Evolutionary conservation across 176 grass and related monocot genomes (phyloP).

Genomic region (Musa itinerans): DNA sequence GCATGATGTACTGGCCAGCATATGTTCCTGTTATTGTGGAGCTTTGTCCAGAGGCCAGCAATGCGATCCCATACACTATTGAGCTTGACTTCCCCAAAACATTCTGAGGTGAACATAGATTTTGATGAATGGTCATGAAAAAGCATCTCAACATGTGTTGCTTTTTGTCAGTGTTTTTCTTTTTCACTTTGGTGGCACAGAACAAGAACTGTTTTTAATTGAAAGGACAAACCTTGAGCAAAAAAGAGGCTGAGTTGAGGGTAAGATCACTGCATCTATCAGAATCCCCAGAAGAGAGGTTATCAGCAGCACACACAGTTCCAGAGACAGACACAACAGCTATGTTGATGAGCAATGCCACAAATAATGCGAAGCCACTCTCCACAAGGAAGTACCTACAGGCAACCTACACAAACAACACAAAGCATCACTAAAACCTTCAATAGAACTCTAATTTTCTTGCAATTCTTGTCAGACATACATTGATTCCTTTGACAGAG

Average conservation of each 20-base stretch:
- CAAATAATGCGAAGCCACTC: slow-evolving; percentile 67
- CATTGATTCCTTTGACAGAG: slow-evolving; percentile 74
- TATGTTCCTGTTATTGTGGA: slow-evolving; percentile 93
- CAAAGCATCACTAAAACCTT: not conserved
- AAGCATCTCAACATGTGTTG: too few species aligned
- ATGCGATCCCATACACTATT: slow-evolving; percentile 61
- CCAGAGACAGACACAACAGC: slow-evolving; percentile 64
- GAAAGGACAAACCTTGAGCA: slow-evolving; percentile 44
- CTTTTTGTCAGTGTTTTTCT: too few species aligned
- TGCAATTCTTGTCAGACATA: not conserved
- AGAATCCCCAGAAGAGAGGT: slow-evolving; percentile 33
- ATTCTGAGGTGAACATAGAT: slow-evolving; percentile 37
- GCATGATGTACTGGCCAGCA: slow-evolving; percentile 90
- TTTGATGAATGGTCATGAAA: not conserved
- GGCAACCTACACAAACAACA: slow-evolving; percentile 36
- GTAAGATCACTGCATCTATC: slow-evolving; percentile 46
- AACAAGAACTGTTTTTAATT: not conserved
- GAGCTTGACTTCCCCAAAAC: slow-evolving; percentile 80
- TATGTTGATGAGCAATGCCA: slow-evolving; percentile 88
- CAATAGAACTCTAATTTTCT: not conserved
- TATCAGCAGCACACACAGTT: slow-evolving; percentile 35
- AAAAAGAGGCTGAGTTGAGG: slow-evolving; percentile 64
- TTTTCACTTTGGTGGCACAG: too few species aligned
- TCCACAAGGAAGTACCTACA: slow-evolving; percentile 78
- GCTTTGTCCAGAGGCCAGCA: slow-evolving; percentile 91